Conservation (phyloP, 768 basidiomycete species). For the Mycena epipterygia region DNA sequence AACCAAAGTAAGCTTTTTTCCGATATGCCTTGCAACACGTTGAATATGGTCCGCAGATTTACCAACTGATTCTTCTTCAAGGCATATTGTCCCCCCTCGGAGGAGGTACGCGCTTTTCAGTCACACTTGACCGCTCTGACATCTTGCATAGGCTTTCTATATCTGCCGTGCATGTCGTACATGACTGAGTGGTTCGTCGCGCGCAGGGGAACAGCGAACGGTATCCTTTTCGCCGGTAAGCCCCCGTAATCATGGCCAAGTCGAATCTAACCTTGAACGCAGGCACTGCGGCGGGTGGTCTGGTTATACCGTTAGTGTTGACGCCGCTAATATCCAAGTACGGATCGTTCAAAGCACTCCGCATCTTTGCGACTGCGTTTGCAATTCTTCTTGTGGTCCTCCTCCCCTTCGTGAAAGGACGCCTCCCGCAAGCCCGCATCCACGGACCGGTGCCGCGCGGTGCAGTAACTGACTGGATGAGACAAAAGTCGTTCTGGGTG, state of each 20-base stretch:
- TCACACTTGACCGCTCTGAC: neutral
- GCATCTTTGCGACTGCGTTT: constrained; percentile 40
- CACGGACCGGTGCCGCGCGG: constrained; percentile 22
- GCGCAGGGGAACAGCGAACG: constrained; percentile 46
- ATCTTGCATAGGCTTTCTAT: constrained; percentile 38
- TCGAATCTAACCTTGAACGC: neutral
- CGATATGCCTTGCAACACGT: neutral
- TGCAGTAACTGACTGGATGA: constrained; percentile 31
- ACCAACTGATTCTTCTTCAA: constrained; percentile 39
- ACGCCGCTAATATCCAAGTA: constrained; percentile 40
- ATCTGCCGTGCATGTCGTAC: constrained; percentile 42
- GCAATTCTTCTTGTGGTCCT: constrained; percentile 34
- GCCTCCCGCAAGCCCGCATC: constrained; percentile 37
- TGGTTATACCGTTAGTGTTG: constrained; percentile 43
- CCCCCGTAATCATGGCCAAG: neutral
- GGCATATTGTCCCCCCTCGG: constrained; percentile 45
- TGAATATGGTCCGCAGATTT: constrained; percentile 14
- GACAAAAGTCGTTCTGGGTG: constrained; percentile 38
- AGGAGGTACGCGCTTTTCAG: constrained; percentile 32
- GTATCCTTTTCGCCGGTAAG: constrained; percentile 48
- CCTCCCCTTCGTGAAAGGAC: constrained; percentile 41
- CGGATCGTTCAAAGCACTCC: constrained; percentile 40
- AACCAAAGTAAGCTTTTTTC: constrained; percentile 25
- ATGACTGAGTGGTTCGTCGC: constrained; percentile 51
- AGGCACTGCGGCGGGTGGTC: constrained; percentile 45